Conservation (phyloP, 116 monocot species). For the Trichopus zeylanicus region DNA sequence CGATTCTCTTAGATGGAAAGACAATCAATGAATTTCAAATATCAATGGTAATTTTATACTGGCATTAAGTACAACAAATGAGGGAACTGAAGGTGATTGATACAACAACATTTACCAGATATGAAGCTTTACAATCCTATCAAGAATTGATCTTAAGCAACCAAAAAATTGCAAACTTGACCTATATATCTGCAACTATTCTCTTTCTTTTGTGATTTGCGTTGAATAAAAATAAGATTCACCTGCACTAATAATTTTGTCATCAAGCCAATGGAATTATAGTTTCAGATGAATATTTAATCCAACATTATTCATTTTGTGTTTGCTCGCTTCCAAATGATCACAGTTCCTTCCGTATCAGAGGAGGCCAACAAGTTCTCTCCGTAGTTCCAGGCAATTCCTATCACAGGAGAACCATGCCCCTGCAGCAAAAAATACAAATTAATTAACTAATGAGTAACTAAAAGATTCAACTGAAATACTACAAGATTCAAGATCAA, state of each 20-base stretch:
- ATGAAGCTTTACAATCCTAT: not conserved
- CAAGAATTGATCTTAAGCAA: not conserved
- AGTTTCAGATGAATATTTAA: no score
- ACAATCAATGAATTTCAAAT: no score
- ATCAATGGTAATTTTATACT: not conserved
- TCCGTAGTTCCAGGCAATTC: conserved; percentile 95
- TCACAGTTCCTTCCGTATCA: conserved; percentile 82
- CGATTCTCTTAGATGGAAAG: no score
- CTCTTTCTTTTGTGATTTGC: not conserved
- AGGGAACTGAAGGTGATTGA: not conserved
- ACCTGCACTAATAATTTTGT: no score
- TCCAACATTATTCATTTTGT: conserved; percentile 11
- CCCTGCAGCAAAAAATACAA: conserved; percentile 64
- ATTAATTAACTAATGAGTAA: no score
- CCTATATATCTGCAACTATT: not conserved
- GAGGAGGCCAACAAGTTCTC: conserved; percentile 93
- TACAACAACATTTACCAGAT: not conserved
- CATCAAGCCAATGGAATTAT: not conserved
- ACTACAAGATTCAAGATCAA: not conserved
- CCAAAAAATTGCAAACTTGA: not conserved
- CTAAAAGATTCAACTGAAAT: not conserved
- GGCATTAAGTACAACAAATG: not conserved
- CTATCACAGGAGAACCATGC: conserved; percentile 84
- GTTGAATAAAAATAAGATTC: not conserved
- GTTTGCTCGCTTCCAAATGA: conserved; percentile 96